phyloP scores from a whole-genome alignment of 306 rosid genomes.

The Ziziphus jujuba region DNA sequence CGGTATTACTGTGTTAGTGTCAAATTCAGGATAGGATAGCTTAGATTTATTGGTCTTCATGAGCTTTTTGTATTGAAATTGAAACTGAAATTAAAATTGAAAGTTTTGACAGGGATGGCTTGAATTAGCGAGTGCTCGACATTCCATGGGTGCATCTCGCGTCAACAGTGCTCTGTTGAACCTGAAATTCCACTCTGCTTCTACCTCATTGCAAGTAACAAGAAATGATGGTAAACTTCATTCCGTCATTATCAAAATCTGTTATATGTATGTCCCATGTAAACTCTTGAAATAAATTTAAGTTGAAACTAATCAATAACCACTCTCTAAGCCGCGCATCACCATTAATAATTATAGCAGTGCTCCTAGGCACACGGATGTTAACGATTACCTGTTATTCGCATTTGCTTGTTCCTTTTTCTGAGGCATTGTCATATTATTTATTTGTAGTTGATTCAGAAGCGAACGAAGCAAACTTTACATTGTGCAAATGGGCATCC shows the following conservation, averaged over 20 bases:
- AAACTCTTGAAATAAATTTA: too few species aligned
- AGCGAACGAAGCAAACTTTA: conserved; percentile 39
- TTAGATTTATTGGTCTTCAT: background rate
- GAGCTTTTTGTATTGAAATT: background rate
- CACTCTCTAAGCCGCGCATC: too few species aligned
- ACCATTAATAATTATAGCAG: too few species aligned
- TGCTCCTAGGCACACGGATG: background rate
- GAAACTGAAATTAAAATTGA: too few species aligned
- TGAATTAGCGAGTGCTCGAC: conserved; percentile 81
- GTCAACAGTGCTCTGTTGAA: conserved; percentile 66
- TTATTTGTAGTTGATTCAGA: conserved; percentile 20
- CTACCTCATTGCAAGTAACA: conserved; percentile 58
- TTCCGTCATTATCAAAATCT: background rate
- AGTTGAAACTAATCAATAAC: too few species aligned
- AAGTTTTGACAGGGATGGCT: conserved; percentile 72
- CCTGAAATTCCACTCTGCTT: conserved; percentile 65
- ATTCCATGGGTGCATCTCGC: conserved; percentile 89
- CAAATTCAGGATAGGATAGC: too few species aligned
- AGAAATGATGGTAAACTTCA: conserved; percentile 42
- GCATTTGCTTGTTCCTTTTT: background rate
- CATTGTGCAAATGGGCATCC: conserved; percentile 69
- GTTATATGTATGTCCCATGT: too few species aligned
- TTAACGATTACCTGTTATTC: background rate
- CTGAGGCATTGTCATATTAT: background rate
- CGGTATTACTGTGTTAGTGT: too few species aligned